Base-by-base conservation (phyloP, 192 early-diverging fungal genomes). In the Dispira simplex region DNA sequence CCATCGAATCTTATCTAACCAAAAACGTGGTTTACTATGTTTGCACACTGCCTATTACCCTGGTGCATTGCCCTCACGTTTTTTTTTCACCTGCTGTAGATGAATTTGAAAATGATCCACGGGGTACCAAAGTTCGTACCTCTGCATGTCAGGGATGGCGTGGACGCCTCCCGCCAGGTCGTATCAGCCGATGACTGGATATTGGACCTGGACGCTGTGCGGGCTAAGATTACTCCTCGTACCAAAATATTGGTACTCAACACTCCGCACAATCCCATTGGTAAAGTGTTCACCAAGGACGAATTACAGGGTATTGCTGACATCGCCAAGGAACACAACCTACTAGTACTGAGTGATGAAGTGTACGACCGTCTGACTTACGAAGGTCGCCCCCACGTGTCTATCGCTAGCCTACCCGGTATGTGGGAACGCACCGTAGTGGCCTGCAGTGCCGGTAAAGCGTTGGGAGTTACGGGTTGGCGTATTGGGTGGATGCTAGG, bases 381-480 rank as follows among this genome's bases (percentile, higher is more conserved):
- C 66, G 72, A 73, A 44, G 86, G 83, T 62, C 63, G 71, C 43
- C 66, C 65, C 46, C 85, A 86, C 66, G 68, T 85, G 46, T 80
- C 84, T 57, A 92, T 90, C 62, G 91, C 95, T 0, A 89, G 85
- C 60, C 76, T 97, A 32, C 83, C 89, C 8, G 83, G 84, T 43
- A 82, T 95, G 75, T 95, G 87, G 87, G 83, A 93, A 65, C 83
- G 92, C 52, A 95, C 95, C 6, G 83, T 97, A 49, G 92, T 92
- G n/a, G 83, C 95, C 25, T 91, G 92, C 12, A 89, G 86, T 46
- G 85, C 88, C 13, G 94, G 95, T 52, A 97, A 97, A 73, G 88
- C 90, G 74, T 91, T 94, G 75, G 95, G 90, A 43, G 85, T 91
- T 16, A 97, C 95, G 10, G 95, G 95, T 39, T 97, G 95, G 95